A percentile compares a stretch with the other conserved stretches of the same genome.
phyloP scores from a whole-genome alignment of 2,329 filamentous ascomycete species.

The Talaromyces sp. region DNA sequence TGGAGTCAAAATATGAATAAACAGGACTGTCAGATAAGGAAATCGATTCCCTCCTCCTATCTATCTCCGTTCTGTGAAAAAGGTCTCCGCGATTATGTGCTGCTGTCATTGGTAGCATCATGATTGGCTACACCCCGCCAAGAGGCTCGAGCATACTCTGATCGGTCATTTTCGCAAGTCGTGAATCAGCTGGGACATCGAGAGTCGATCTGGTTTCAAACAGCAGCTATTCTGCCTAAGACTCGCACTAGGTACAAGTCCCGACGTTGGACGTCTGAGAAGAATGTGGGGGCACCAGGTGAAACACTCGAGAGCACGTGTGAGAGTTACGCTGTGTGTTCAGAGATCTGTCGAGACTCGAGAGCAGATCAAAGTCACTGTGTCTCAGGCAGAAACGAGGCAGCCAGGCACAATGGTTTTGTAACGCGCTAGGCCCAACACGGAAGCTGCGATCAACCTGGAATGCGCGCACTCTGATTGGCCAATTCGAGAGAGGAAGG shows the following conservation, averaged over 20 bases:
- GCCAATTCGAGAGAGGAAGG: background rate
- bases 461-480: background rate
- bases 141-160: slow-evolving; percentile 3
- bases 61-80: background rate
- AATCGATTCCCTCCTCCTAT: background rate
- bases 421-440: background rate
- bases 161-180: background rate
- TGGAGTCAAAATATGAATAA: too few relatives aligned
- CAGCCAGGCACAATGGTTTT: too few relatives aligned
- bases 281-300: background rate
- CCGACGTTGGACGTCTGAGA: background rate
- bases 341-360: too few relatives aligned
- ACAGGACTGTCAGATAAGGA: background rate
- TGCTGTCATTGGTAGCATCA: background rate
- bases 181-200: background rate
- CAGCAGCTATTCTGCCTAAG: background rate
- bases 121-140: background rate
- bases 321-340: background rate
- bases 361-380: too few relatives aligned
- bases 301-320: background rate
- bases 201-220: background rate
- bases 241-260: background rate
- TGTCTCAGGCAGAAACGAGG: background rate
- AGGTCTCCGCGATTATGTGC: background rate
- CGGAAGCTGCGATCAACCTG: background rate